Conservation (phyloP, 169 alveolate species). For the Plasmodium falciparum region DNA sequence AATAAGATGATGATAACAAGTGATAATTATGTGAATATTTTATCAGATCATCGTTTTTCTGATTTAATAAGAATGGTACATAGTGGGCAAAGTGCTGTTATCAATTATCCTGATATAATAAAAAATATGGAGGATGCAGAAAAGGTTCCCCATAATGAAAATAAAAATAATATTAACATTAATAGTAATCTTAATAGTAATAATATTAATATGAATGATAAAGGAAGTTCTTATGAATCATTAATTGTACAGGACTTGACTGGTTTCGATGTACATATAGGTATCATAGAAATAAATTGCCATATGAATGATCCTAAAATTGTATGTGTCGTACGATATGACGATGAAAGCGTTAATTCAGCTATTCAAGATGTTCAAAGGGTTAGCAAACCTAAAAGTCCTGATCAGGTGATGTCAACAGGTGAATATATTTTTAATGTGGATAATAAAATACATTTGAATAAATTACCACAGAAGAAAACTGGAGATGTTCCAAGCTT, state of each 20-base stretch:
- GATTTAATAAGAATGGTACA: constrained; percentile 2
- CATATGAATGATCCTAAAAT: constrained; percentile 57
- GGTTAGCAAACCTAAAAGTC: constrained; percentile 70
- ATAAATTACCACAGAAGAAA: constrained; percentile 83
- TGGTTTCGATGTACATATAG: constrained; percentile 34
- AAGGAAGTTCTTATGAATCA: background rate
- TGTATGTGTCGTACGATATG: constrained; percentile 78
- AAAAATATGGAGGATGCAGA: background rate
- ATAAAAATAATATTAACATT: background rate
- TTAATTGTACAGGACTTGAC: constrained; percentile 26
- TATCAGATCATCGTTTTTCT: constrained; percentile 11
- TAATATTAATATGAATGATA: background rate
- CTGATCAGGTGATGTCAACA: constrained; percentile 4
- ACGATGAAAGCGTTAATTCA: constrained; percentile 60
- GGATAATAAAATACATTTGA: constrained; percentile 77
- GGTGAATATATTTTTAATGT: constrained; percentile 81
- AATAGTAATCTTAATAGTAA: background rate
- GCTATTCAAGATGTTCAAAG: constrained; percentile 76
- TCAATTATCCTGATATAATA: background rate
- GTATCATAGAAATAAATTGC: constrained; percentile 35
- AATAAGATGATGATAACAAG: background rate
- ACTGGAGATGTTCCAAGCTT: constrained; percentile 87
- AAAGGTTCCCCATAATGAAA: background rate
- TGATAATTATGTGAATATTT: constrained; percentile 4
- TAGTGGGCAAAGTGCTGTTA: too few relatives aligned